Conservation (phyloP, 768 basidiomycete species). For the Naganishia friedmannii region DNA sequence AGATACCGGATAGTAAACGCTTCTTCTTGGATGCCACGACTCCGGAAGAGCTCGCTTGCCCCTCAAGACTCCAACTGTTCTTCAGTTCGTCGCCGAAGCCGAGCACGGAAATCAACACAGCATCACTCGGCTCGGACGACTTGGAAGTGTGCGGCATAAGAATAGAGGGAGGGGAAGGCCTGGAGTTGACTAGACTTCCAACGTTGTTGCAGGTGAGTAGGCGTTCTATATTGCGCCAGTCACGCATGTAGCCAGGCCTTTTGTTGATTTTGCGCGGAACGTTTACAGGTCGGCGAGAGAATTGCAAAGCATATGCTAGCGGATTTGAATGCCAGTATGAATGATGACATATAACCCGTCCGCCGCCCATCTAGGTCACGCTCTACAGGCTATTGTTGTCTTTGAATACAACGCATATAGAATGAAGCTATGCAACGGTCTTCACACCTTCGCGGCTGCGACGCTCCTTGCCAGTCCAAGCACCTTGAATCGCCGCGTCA, state of each 20-base stretch:
- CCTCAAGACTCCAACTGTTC: conserved; percentile 45
- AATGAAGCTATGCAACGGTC: not conserved
- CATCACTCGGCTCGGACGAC: not conserved
- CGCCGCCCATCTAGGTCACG: no score
- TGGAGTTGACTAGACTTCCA: conserved; percentile 37
- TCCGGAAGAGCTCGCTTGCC: conserved; percentile 50
- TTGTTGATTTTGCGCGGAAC: not conserved
- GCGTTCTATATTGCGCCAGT: not conserved
- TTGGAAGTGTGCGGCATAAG: conserved; percentile 45
- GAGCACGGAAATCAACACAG: not conserved
- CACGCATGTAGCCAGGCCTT: not conserved
- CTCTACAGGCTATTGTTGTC: no score
- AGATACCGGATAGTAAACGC: conserved; percentile 40
- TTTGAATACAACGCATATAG: not conserved
- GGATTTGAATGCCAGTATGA: conserved; percentile 29
- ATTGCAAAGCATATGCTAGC: conserved; percentile 30
- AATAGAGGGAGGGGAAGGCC: conserved; percentile 44
- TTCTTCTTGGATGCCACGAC: conserved; percentile 47
- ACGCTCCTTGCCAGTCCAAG: not conserved
- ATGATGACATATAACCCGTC: not conserved
- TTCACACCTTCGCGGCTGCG: not conserved
- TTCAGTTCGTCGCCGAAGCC: conserved; percentile 30
- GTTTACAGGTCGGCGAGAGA: conserved; percentile 23
- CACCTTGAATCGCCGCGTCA: no score
- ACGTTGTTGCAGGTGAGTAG: conserved; percentile 38